Evolutionary conservation across 1,139 yeast genomes (phyloP), one percentile per base, ranked within the genome.

Genomic region (Kodamaea derodonti): DNA sequence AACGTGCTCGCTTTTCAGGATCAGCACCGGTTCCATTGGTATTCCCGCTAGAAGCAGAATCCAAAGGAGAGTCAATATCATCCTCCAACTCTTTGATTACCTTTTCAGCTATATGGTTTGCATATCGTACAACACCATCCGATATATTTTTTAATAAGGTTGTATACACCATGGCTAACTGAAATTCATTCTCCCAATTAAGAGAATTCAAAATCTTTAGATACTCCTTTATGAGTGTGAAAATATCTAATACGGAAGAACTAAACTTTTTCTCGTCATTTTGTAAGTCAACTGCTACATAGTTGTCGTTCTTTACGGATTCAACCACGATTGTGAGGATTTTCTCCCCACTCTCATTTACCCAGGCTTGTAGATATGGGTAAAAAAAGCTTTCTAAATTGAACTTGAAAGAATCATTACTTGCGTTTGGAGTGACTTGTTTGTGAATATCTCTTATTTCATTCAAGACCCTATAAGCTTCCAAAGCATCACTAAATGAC

Each of bases 241-340:
- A 81, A 15, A 83, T 70, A 51, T 85, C 95, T 20, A 74, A 55
- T 2, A 84, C 84, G 0, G 92, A 83, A 1, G 77, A 64, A 38
- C 72, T 65, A 36, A 48, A 64, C 40, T 41, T 65, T 37, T 62
- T 63, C 9, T 56, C 54, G 33, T 68, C 71, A 20, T 51, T 57
- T 0, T 61, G 68, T 3, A 68, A 47, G 44, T 76, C 75, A 13
- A 79, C 56, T 0, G 84, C 80, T 39, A 66, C 59, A 55, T 80
- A 83, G 0, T 49, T 49, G 50, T 84, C 95, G 15, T 62, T 65
- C 14, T 67, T 65, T 9, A 84, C 49, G 0, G 87, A 78, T 20
- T 75, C 70, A 20, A 64, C 62, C 3, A 81, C 78, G 47, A 81
- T 77, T 3, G 61, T 53, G 4, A 54, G 46, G 2, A 84, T 63